These are phyloP conservation scores for Penicillium odoratum DNA, from an alignment of 495 filamentous ascomycete species.

Conservation along the genomic window DNA sequence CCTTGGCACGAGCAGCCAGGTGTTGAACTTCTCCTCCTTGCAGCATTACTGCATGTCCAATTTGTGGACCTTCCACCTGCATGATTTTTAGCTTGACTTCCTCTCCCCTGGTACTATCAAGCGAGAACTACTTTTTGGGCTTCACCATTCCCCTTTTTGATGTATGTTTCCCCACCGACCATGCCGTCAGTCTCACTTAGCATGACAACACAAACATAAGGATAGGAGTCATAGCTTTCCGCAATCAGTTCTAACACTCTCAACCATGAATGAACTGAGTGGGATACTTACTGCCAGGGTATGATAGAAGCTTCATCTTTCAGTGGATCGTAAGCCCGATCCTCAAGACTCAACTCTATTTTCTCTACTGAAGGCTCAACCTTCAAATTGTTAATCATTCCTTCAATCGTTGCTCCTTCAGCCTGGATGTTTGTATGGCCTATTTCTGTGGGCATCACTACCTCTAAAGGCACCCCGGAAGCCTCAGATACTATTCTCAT, in stretches of 20 bases:
- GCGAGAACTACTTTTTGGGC: conserved; percentile 22
- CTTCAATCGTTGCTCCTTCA: conserved; percentile 18
- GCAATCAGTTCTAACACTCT: not conserved
- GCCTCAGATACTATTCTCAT: conserved; percentile 28
- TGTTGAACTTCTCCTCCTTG: conserved; percentile 37
- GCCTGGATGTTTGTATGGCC: conserved; percentile 38
- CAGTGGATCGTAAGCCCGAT: conserved; percentile 20
- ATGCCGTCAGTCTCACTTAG: conserved; percentile 34
- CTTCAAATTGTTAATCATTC: conserved; percentile 23
- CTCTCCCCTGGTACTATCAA: not conserved
- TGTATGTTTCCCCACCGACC: conserved; percentile 38
- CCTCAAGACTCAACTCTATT: conserved; percentile 11
- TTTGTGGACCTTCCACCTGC: conserved; percentile 27
- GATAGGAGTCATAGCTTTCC: conserved; percentile 32
- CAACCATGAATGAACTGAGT: not conserved
- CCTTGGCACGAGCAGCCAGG: conserved; percentile 29
- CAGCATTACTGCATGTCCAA: conserved; percentile 29
- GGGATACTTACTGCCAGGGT: conserved; percentile 35
- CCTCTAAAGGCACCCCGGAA: conserved; percentile 26
- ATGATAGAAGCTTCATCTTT: conserved; percentile 23
- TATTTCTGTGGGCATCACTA: conserved; percentile 34
- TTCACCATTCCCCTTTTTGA: conserved; percentile 29
- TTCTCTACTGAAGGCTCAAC: conserved; percentile 21
- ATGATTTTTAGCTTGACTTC: not conserved
- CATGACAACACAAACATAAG: conserved; percentile 38